Evolutionary conservation across 2,329 filamentous ascomycete species (phyloP).

Genomic region (Xylariales sp.): DNA sequence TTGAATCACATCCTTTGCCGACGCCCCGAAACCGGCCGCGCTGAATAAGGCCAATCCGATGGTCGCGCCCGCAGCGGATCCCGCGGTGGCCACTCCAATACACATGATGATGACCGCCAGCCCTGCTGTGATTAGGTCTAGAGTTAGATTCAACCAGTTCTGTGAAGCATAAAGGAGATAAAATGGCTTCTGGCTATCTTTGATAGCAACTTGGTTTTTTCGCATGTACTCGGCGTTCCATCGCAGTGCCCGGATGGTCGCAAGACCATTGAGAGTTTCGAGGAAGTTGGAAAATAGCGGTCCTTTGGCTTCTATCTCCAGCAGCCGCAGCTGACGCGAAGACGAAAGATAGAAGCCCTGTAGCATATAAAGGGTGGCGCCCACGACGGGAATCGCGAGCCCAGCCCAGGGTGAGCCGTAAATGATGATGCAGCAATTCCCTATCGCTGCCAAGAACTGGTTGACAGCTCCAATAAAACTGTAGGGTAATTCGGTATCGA

Average conservation of each 20-base stretch:
- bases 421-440: neutral
- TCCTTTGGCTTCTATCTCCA: constrained; percentile 27
- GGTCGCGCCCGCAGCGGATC: neutral
- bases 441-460: neutral
- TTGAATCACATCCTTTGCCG: constrained; percentile 2
- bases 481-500: constrained; percentile 4
- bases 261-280: constrained; percentile 12
- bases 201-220: neutral
- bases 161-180: constrained; percentile 2
- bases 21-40: neutral
- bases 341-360: constrained; percentile 28
- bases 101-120: neutral
- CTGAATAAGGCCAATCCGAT: constrained; percentile 1
- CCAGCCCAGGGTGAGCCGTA: neutral
- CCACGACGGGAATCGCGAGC: constrained; percentile 18
- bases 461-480: neutral
- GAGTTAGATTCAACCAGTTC: constrained; percentile 1
- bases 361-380: constrained; percentile 18
- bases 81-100: neutral
- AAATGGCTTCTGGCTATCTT: neutral
- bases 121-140: constrained; percentile 2
- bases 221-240: neutral
- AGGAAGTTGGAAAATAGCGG: constrained; percentile 25
- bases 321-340: constrained; percentile 25
- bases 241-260: constrained; percentile 11